Conservation (phyloP, 768 basidiomycete genomes). For the Dendrothele bispora region DNA sequence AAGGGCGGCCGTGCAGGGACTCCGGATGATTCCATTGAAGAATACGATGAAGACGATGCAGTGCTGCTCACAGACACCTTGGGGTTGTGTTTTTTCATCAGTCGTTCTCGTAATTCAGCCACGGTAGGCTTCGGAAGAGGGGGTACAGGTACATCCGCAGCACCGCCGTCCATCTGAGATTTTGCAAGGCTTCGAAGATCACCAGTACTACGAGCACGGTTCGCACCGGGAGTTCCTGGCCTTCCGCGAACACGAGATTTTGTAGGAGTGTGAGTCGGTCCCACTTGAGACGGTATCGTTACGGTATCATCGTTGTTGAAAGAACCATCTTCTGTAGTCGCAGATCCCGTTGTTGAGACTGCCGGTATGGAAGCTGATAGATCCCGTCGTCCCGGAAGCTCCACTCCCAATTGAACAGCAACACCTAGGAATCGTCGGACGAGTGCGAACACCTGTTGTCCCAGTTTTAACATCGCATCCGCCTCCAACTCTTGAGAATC, state of each 20-base stretch:
- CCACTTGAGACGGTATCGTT: slow-evolving; percentile 8
- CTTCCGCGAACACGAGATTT: slow-evolving; percentile 26
- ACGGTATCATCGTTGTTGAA: slow-evolving; percentile 18
- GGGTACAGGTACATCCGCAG: slow-evolving; percentile 31
- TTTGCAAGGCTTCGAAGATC: slow-evolving; percentile 39
- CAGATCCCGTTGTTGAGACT: background rate
- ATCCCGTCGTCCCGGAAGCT: slow-evolving; percentile 55
- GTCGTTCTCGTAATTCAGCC: slow-evolving; percentile 32
- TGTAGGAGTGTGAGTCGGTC: slow-evolving; percentile 35
- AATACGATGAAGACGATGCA: slow-evolving; percentile 69
- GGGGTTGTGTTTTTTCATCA: slow-evolving; percentile 41
- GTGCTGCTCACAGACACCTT: slow-evolving; percentile 65
- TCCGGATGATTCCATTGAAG: slow-evolving; percentile 57
- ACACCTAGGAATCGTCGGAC: slow-evolving; percentile 79
- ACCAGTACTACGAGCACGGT: slow-evolving; percentile 53
- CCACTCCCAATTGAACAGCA: slow-evolving; percentile 72
- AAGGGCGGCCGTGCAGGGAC: slow-evolving; percentile 52
- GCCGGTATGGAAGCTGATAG: slow-evolving; percentile 21
- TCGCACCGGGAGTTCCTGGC: slow-evolving; percentile 23
- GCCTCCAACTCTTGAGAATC: slow-evolving; percentile 55
- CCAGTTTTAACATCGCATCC: slow-evolving; percentile 76
- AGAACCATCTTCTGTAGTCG: slow-evolving; percentile 11
- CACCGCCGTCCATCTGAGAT: slow-evolving; percentile 32
- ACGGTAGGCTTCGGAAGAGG: slow-evolving; percentile 29
- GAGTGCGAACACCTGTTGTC: slow-evolving; percentile 77